Evolutionary conservation across 2,329 filamentous ascomycete species (phyloP).

Genomic region (Colletotrichum graminicola): DNA sequence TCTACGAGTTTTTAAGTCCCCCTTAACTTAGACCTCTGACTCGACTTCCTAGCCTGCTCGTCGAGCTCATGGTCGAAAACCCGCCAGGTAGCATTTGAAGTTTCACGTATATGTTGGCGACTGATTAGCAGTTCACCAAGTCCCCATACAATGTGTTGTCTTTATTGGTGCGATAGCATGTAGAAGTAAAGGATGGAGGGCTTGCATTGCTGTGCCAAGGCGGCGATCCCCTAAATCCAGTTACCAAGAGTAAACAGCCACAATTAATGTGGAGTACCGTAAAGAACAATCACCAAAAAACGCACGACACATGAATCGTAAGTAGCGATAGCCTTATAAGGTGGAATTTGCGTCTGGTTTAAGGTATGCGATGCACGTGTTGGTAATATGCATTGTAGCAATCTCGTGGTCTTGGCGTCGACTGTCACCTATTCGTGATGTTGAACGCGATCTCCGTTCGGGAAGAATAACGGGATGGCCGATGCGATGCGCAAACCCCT

Average conservation of each 20-base stretch:
- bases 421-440: not conserved
- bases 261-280: not conserved
- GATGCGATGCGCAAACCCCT: conserved; percentile 12
- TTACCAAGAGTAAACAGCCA: conserved; percentile 1
- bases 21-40: not conserved
- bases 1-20: not conserved
- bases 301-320: not conserved
- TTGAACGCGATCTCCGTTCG: not conserved
- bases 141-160: not conserved
- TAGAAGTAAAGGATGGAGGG: not conserved
- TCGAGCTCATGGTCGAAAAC: not conserved
- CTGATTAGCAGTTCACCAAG: not conserved
- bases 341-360: not conserved
- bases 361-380: not conserved
- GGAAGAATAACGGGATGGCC: not conserved
- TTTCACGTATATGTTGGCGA: conserved; percentile 8
- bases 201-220: conserved; percentile 7
- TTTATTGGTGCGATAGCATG: not conserved
- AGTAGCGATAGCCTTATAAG: not conserved
- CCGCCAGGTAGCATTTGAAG: not conserved
- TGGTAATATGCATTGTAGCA: not conserved
- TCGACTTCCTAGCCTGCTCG: not conserved
- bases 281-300: conserved; percentile 5
- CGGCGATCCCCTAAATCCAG: conserved; percentile 15
- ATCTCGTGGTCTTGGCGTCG: conserved; percentile 3